Percentiles rank a stretch among this genome's conserved stretches.
Evolutionary conservation across 495 filamentous ascomycete genomes (phyloP).

Genomic region (Parathielavia appendiculata): DNA sequence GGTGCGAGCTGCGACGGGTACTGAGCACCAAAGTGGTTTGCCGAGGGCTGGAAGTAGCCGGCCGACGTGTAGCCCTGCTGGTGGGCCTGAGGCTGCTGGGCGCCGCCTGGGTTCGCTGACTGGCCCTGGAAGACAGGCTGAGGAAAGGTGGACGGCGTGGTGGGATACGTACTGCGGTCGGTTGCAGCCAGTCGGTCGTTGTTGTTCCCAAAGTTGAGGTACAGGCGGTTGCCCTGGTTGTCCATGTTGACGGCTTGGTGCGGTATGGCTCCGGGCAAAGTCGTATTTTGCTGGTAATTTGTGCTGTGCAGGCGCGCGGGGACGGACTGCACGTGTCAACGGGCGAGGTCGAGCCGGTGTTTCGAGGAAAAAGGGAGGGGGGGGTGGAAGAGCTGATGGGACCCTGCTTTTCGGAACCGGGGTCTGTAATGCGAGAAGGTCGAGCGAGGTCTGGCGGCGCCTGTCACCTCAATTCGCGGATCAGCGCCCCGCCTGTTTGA

Average conservation of each 20-base stretch:
- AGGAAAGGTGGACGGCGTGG: slow-evolving; percentile 92
- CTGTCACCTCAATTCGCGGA: background rate
- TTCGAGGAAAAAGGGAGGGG: slow-evolving; percentile 17
- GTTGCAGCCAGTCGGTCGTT: slow-evolving; percentile 60
- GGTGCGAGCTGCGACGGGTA: slow-evolving; percentile 32
- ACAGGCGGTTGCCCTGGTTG: slow-evolving; percentile 57
- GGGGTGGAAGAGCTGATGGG: slow-evolving; percentile 13
- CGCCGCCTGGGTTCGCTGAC: slow-evolving; percentile 17
- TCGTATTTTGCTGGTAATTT: slow-evolving; percentile 2
- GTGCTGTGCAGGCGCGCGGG: background rate
- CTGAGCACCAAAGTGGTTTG: slow-evolving; percentile 34
- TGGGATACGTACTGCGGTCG: slow-evolving; percentile 78
- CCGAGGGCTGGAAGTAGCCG: slow-evolving; percentile 30
- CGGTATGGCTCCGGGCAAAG: slow-evolving; percentile 1
- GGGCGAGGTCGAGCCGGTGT: slow-evolving; percentile 12
- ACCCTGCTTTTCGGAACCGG: slow-evolving; percentile 23
- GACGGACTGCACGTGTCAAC: slow-evolving; percentile 9
- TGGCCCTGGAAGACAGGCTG: slow-evolving; percentile 66
- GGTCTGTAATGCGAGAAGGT: slow-evolving; percentile 13
- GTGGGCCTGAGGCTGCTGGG: slow-evolving; percentile 42
- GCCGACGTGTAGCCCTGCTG: slow-evolving; percentile 29
- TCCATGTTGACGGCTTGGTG: slow-evolving; percentile 38
- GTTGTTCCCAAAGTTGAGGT: slow-evolving; percentile 67
- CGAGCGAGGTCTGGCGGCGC: slow-evolving; percentile 8
- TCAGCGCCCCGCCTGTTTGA: slow-evolving; percentile 8